These are phyloP conservation scores for Penicillium turbatum DNA, from an alignment of 495 filamentous ascomycete species.

Conservation along the genomic window DNA sequence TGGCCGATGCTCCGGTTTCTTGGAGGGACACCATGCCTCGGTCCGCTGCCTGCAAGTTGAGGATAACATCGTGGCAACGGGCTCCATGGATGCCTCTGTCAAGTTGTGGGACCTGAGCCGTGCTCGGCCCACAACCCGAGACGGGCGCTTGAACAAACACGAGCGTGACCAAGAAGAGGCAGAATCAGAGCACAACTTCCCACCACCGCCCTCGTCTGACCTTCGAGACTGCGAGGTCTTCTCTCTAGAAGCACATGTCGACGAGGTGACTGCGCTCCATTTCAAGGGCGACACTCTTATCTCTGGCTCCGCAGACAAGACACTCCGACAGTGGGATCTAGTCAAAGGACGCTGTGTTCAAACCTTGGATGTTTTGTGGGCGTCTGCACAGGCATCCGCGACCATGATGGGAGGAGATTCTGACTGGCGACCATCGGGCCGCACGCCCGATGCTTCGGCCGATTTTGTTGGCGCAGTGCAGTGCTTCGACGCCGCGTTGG, in stretches of 20 bases:
- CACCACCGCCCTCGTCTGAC: slow-evolving; percentile 59
- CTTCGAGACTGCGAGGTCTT: slow-evolving; percentile 86
- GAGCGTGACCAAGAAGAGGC: slow-evolving; percentile 59
- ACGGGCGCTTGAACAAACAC: slow-evolving; percentile 61
- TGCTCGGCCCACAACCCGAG: slow-evolving; percentile 54
- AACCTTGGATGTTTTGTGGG: slow-evolving; percentile 98
- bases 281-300: slow-evolving; percentile 85
- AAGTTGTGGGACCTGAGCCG: slow-evolving; percentile 86
- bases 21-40: slow-evolving; percentile 93
- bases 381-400: slow-evolving; percentile 83
- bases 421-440: slow-evolving; percentile 54
- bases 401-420: slow-evolving; percentile 52
- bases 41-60: slow-evolving; percentile 91
- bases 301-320: slow-evolving; percentile 96
- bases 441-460: slow-evolving; percentile 61
- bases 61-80: slow-evolving; percentile 92
- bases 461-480: slow-evolving; percentile 95
- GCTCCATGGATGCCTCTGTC: slow-evolving; percentile 93
- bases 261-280: slow-evolving; percentile 90
- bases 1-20: slow-evolving; percentile 80
- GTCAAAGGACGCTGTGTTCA: slow-evolving; percentile 94
- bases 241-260: slow-evolving; percentile 84
- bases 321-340: slow-evolving; percentile 94
- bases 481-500: slow-evolving; percentile 93
- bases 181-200: slow-evolving; percentile 50